Conservation (phyloP, 2,329 filamentous ascomycete species). For the Davidsoniella australis region DNA sequence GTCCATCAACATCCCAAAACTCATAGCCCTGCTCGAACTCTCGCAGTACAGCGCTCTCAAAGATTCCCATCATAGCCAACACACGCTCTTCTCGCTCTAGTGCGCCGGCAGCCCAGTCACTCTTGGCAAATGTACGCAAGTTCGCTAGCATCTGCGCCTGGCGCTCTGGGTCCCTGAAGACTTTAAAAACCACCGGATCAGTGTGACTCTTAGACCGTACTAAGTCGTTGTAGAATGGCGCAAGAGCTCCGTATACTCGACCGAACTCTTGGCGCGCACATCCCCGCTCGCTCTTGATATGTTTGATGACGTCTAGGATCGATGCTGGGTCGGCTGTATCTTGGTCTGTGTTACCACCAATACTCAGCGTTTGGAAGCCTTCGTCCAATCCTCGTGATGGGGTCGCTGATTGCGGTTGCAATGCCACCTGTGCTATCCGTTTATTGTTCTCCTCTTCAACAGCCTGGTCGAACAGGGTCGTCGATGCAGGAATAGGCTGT, state of each 20-base stretch:
- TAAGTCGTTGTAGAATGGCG: constrained; percentile 78
- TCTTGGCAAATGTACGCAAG: constrained; percentile 58
- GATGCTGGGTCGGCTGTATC: constrained; percentile 40
- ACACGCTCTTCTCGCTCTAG: constrained; percentile 54
- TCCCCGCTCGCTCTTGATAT: constrained; percentile 63
- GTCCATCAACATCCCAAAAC: constrained; percentile 69
- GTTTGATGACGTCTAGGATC: constrained; percentile 51
- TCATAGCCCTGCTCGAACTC: constrained; percentile 93
- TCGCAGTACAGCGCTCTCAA: constrained; percentile 75
- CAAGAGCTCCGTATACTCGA: constrained; percentile 73
- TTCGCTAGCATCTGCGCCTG: constrained; percentile 83
- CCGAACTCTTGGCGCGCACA: constrained; percentile 80
- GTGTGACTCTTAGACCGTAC: constrained; percentile 53
- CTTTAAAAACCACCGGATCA: constrained; percentile 70
- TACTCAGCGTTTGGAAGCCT: constrained; percentile 63
- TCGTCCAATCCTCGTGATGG: constrained; percentile 25
- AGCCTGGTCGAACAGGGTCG: constrained; percentile 57
- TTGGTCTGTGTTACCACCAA: constrained; percentile 22
- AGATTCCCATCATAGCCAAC: constrained; percentile 57
- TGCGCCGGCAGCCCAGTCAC: constrained; percentile 67
- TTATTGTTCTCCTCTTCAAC: constrained; percentile 33
- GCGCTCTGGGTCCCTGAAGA: constrained; percentile 72
- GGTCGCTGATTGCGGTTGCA: constrained; percentile 15
- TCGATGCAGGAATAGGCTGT: constrained; percentile 21
- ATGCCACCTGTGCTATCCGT: constrained; percentile 16